phyloP scores from a whole-genome alignment of 768 basidiomycete genomes.

The Leccinum variicolor region DNA sequence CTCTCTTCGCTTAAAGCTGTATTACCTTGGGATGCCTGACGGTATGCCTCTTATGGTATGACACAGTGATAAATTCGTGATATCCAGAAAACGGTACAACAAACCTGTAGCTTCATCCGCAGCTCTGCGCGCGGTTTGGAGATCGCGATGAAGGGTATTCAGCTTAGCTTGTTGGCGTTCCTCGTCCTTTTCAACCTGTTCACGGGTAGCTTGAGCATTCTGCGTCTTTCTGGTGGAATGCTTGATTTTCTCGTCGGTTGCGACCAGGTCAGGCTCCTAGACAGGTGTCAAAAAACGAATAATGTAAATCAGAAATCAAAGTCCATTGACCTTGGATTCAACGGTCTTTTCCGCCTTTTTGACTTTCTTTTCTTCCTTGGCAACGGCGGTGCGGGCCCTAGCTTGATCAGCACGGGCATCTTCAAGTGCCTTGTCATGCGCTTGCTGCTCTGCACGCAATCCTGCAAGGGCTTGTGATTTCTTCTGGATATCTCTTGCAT shows the following conservation, averaged over 20 bases:
- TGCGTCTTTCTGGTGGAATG: constrained; percentile 78
- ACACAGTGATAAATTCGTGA: neutral
- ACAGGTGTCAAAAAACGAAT: neutral
- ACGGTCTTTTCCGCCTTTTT: constrained; percentile 89
- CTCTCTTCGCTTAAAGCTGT: constrained; percentile 79
- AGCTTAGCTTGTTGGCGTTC: constrained; percentile 52
- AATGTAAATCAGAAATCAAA: neutral
- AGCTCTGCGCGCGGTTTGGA: constrained; percentile 59
- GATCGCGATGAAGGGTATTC: constrained; percentile 56
- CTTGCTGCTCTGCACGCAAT: constrained; percentile 64
- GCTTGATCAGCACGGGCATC: constrained; percentile 78
- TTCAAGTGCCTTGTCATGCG: constrained; percentile 69
- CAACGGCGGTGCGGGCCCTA: constrained; percentile 65
- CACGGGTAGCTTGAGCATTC: constrained; percentile 61
- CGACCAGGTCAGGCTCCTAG: constrained; percentile 84
- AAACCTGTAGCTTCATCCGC: constrained; percentile 80
- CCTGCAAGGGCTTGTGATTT: constrained; percentile 71
- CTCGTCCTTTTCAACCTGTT: constrained; percentile 62
- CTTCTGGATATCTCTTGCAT: constrained; percentile 63
- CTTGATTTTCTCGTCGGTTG: constrained; percentile 82
- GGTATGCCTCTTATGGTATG: constrained; percentile 59
- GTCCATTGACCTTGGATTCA: constrained; percentile 66
- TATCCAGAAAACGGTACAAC: constrained; percentile 11
- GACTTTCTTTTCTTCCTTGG: constrained; percentile 82
- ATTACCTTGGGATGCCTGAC: constrained; percentile 68